Evolutionary conservation across 345 rosid species (phyloP).

Genomic region (Nasturtium officinale): DNA sequence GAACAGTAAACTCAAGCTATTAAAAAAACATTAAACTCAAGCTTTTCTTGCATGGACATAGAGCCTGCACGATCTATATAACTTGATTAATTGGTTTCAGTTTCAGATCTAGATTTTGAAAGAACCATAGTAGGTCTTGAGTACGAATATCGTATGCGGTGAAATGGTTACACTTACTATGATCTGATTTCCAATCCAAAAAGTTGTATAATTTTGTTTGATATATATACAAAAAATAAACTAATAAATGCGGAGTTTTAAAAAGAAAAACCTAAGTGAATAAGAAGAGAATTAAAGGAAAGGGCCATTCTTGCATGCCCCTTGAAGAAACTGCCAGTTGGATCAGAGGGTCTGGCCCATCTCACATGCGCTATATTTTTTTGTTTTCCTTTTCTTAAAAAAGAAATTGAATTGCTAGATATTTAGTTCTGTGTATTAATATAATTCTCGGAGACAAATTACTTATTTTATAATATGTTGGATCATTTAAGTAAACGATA

Average conservation of each 20-base stretch:
- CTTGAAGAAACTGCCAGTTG: slow-evolving; percentile 42
- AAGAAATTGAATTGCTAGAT: background rate
- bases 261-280: slow-evolving; percentile 1
- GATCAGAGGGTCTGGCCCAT: slow-evolving; percentile 46
- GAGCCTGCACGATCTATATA: background rate
- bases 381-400: background rate
- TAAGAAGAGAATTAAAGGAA: slow-evolving; percentile 22
- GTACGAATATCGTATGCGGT: background rate
- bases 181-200: background rate
- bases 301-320: slow-evolving; percentile 44
- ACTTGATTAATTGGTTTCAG: background rate
- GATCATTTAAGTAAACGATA: slow-evolving; percentile 19
- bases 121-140: background rate
- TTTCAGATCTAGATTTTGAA: background rate
- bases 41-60: background rate
- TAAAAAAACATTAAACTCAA: background rate
- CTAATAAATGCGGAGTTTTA: background rate
- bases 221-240: background rate
- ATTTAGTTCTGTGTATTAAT: slow-evolving; percentile 2
- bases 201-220: too few relatives aligned
- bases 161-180: background rate
- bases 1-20: background rate
- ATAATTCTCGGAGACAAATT: background rate
- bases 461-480: background rate
- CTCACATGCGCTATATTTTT: slow-evolving; percentile 37